Conservation (phyloP, 1,284 basidiomycete species). For the Cryptococcus sp. region DNA sequence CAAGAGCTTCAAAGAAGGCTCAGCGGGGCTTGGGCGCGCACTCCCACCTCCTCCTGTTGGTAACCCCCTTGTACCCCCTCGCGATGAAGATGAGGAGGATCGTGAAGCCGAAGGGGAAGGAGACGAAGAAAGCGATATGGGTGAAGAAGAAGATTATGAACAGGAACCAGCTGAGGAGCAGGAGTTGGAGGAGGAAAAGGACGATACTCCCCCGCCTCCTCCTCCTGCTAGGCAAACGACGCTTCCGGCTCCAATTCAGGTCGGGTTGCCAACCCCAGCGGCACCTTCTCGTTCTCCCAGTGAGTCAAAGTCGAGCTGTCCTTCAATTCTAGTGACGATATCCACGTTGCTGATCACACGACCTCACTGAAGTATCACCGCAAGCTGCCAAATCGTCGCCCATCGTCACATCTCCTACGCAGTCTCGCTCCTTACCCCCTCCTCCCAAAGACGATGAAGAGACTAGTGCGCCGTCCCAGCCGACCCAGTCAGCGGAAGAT, state of each 20-base stretch:
- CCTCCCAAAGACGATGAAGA: conserved; percentile 8
- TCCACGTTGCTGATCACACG: background rate
- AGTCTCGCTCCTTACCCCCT: conserved; percentile 12
- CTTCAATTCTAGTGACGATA: conserved; percentile 5
- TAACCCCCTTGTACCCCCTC: conserved; percentile 27
- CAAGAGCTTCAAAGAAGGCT: conserved; percentile 3
- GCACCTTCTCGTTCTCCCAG: conserved; percentile 11
- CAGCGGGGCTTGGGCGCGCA: conserved; percentile 13
- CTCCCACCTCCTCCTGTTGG: conserved; percentile 23
- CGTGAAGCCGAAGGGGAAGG: conserved; percentile 19
- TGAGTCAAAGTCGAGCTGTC: conserved; percentile 4
- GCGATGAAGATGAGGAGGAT: conserved; percentile 37
- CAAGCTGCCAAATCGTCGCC: conserved; percentile 4
- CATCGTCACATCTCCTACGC: conserved; percentile 9
- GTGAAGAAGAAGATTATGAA: conserved; percentile 12
- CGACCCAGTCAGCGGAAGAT: conserved; percentile 13
- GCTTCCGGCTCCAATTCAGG: conserved; percentile 25
- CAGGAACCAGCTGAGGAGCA: conserved; percentile 3
- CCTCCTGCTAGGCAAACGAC: conserved; percentile 21
- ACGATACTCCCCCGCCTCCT: conserved; percentile 25
- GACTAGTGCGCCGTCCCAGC: conserved; percentile 1
- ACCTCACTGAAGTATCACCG: conserved; percentile 8
- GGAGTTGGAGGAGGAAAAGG: conserved; percentile 14
- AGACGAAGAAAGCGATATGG: conserved; percentile 19
- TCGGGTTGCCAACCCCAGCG: conserved; percentile 6